phyloP scores from a whole-genome alignment of 2,329 filamentous ascomycete genomes.

The Colletotrichum sp. region DNA sequence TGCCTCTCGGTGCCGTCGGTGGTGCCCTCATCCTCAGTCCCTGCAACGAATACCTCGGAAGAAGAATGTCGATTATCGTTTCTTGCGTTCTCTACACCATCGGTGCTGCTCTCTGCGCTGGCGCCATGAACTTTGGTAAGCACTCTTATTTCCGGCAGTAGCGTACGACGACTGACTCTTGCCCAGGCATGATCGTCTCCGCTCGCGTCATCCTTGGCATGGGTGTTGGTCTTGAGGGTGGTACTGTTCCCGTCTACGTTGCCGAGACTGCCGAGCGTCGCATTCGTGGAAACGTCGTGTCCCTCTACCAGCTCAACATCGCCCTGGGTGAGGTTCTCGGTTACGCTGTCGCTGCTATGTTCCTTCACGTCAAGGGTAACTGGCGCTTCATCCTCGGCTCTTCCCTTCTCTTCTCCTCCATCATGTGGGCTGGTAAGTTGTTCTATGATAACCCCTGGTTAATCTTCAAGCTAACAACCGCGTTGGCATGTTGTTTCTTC shows the following conservation, averaged over 20 bases:
- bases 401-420: slow-evolving; percentile 66
- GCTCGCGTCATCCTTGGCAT: slow-evolving; percentile 72
- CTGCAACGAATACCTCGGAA: slow-evolving; percentile 70
- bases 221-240: slow-evolving; percentile 75
- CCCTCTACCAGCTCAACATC: slow-evolving; percentile 78
- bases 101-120: slow-evolving; percentile 72
- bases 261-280: slow-evolving; percentile 73
- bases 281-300: slow-evolving; percentile 75
- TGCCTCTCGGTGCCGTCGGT: slow-evolving; percentile 74
- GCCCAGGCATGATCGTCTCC: slow-evolving; percentile 65
- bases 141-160: neutral
- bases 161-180: slow-evolving; percentile 23
- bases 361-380: slow-evolving; percentile 71
- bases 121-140: slow-evolving; percentile 66
- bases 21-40: slow-evolving; percentile 72
- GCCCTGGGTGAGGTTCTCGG: slow-evolving; percentile 77
- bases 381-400: slow-evolving; percentile 79
- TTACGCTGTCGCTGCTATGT: slow-evolving; percentile 76
- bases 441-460: neutral
- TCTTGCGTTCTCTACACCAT: slow-evolving; percentile 74
- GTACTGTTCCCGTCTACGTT: slow-evolving; percentile 77
- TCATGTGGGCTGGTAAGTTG: slow-evolving; percentile 44
- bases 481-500: slow-evolving; percentile 68
- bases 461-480: fast-evolving
- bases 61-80: slow-evolving; percentile 72